Base-by-base conservation (phyloP, 148 eudicot genomes). In the Cornus kousa region DNA sequence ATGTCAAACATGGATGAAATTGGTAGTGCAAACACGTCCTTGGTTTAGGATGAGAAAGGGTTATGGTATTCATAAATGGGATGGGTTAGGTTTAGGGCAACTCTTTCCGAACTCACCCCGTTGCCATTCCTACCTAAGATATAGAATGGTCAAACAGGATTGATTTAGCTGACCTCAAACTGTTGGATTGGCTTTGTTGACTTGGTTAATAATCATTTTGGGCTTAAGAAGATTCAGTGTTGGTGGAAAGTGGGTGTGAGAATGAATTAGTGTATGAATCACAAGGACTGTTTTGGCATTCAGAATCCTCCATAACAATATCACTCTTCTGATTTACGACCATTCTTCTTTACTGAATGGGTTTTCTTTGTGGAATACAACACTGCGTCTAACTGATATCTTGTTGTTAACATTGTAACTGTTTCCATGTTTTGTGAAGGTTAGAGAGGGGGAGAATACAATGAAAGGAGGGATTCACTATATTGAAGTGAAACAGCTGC, bases 401-500 rank as follows among this genome's bases (percentile, higher is more conserved):
- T 68, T 71, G 32, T 32, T 70, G 48, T 57, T 77, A 55, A 32
- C 80, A 4, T 79, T 14, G 24, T 67, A 48, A 67, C 31, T 71
- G 16, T n/a, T 75, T 74, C 68, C 5, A n/a, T 78, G 40, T 73
- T 68, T 77, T 85, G 16, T 92, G 70, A 86, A 93, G 98, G 82
- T 92, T 80, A 79, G 60, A 77, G 87, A 87, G 71, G 72, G 76
- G 76, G 83, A 84, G 53, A 79, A 71, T 71, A 72, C 78, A 57
- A 88, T 78, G 81, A 91, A 82, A 77, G 95, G 87, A 77, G 90
- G 84, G 80, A 69, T 89, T 86, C 91, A 92, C 62, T 96, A 92
- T 84, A n/a, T 96, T 79, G 98, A 96, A 86, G 86, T 94, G 87
- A 96, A 96, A 82, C 87, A 83, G 85, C 83, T 84, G 13, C 83